A percentile compares a stretch with the other conserved stretches of the same genome.
Conservation (phyloP, 2,329 filamentous ascomycete species). For the Colletotrichum truncatum region DNA sequence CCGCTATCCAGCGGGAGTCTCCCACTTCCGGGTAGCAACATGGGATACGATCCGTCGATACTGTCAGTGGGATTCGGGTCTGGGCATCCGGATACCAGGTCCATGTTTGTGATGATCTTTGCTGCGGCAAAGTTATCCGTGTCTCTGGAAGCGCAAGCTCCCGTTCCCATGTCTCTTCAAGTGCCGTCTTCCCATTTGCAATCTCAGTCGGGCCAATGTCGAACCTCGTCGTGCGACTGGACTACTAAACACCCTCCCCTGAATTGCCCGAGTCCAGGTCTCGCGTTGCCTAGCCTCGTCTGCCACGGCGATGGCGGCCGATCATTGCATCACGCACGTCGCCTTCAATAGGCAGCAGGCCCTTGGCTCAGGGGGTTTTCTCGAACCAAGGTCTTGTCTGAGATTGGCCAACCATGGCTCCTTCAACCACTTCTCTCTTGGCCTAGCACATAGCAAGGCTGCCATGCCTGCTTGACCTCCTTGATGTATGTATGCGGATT, state of each 20-base stretch:
- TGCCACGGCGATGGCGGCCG: neutral
- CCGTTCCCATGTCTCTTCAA: no score
- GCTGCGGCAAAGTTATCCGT: neutral
- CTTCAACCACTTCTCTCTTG: neutral
- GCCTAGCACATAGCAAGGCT: neutral
- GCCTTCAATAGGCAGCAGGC: neutral
- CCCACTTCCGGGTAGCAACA: neutral
- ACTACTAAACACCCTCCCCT: no score
- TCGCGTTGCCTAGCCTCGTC: neutral
- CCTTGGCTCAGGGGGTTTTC: neutral
- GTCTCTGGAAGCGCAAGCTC: no score
- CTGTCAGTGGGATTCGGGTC: neutral
- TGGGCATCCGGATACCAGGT: neutral
- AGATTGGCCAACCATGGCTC: neutral
- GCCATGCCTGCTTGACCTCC: no score
- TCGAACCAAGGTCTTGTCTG: neutral
- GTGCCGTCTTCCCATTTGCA: neutral
- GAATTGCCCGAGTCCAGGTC: no score
- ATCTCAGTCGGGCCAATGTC: no score
- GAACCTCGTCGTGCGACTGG: no score
- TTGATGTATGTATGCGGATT: no score
- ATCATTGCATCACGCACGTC: constrained; percentile 5
- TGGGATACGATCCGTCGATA: neutral
- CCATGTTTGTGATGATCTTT: neutral
- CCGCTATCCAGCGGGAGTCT: neutral